Evolutionary conservation across 371 early-diverging fungal species (phyloP), one percentile per base, ranked within the genome.

Genomic region (Spiromyces aspiralis): DNA sequence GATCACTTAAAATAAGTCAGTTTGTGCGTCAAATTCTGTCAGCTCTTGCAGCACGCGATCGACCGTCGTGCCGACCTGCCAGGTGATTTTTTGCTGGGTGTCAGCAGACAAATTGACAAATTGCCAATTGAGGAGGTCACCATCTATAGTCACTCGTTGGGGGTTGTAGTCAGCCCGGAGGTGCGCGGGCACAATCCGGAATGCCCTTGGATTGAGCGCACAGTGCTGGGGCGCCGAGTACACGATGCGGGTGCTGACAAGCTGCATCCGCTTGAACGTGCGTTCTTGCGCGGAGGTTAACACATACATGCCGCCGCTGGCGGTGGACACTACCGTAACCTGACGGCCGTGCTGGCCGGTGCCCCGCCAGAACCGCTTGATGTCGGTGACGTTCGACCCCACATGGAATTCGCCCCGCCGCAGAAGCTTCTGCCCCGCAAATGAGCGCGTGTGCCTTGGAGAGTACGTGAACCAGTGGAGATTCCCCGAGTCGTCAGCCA

Each of bases 181-280:
- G 42, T 55, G 51, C 45, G 35, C 23, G n/a, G 60, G 57, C 35
- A 54, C 59, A 23, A 70, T 68, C 62, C 87, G 68, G 61, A 67
- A 93, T 4, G 90, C 91, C 47, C 89, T 74, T 1, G 98, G 95
- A 60, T 98, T 95, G 27, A 98, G 64, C 10, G 92, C 95, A 4
- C 90, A 93, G 23, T 78, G 67, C 52, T 87, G 90, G 49, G 81
- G 84, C 0, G 88, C 49, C 21, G 77, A 76, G 51, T 82, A 83
- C 2, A 86, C 83, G 57, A 97, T 64, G 27, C 83, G 81, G 16
- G 78, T 74, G 54, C 81, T 85, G 19, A 88, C 83, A 54, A 96
- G 69, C 25, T 82, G 81, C 25, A 84, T 77, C 51, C 96, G 81
- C 63, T 90, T 92, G 67, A 82, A 96, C 12, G 81, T 22, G 3